Evolutionary conservation across 2,329 filamentous ascomycete genomes (phyloP).

Genomic region (Trichophyton schoenleinii): DNA sequence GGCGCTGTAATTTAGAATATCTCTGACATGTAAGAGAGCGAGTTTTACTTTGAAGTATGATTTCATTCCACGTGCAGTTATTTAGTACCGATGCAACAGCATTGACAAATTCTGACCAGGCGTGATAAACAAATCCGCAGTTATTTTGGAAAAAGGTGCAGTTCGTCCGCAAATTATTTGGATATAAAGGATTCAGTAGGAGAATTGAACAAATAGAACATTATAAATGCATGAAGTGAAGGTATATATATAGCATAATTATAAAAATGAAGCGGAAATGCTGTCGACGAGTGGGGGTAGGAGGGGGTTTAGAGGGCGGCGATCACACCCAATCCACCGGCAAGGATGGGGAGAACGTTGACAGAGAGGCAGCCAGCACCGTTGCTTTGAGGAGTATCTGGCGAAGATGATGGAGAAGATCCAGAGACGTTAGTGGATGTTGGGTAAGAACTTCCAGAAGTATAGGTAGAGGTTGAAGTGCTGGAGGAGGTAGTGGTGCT

Average conservation of each 20-base stretch:
- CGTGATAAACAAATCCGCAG: not conserved
- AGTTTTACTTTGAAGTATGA: too few relatives aligned
- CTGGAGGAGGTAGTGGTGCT: not conserved
- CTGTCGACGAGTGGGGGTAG: not conserved
- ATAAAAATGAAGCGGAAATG: not conserved
- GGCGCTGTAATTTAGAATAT: not conserved
- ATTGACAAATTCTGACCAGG: not conserved
- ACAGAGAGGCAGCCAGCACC: not conserved
- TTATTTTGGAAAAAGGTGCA: not conserved
- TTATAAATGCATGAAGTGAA: not conserved
- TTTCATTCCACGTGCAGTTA: not conserved
- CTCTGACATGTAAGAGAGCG: too few relatives aligned
- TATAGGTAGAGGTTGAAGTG: not conserved
- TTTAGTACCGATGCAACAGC: not conserved
- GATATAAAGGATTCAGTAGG: not conserved
- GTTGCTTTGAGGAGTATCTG: not conserved
- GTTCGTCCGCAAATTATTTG: not conserved
- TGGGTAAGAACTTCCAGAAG: not conserved
- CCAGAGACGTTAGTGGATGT: not conserved
- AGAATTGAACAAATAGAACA: not conserved
- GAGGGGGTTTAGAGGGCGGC: not conserved
- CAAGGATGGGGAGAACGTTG: not conserved
- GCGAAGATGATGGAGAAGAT: not conserved
- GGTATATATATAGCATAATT: not conserved
- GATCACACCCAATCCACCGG: conserved; percentile 1